Evolutionary conservation across 129 eudicot genomes (phyloP), one percentile per base, ranked within the genome.

Genomic region (Escallonia rubra): DNA sequence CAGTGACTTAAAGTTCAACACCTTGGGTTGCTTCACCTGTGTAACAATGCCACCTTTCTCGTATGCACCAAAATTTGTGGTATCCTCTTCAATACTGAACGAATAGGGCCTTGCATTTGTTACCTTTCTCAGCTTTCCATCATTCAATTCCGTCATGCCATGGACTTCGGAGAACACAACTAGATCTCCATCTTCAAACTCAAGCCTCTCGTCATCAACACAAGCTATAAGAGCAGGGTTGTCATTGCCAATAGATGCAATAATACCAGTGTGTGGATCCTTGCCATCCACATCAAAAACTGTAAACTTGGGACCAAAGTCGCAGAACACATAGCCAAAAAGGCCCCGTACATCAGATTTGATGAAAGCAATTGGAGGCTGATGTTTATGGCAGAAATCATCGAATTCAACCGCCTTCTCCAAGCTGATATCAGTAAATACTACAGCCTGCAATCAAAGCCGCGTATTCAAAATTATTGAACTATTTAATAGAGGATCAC

Each of bases 151-250:
- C 0, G 89, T 55, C 98, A 91, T 85, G 53, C 96, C 98, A 11
- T 78, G 83, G 43, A 91, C 85, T 82, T 85, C 98, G 14, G 96
- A 88, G 65, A 91, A 91, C 45, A 83, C 72, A 69, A 91, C 97
- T 43, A 88, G 73, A 74, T 91, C 95, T 56, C 98, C 98, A 57
- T 88, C 98, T 63, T 91, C 95, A 71, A 91, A 91, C 74, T 88
- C 96, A 7, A 86, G 77, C 48, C 98, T 78, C 75, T 91, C 96
- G 61, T 88, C 98, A 78, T 88, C 98, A 41, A 91, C 91, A 75
- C 94, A 88, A 14, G 91, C 64, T 62, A 91, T 79, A 10, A 91
- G 83, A 4, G 91, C 89, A 63, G 95, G 95, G 56, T 83, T 83
- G 71, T 83, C 95, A 58, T 86, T 88, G 81, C 87, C 85, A 68